These are phyloP conservation scores for Glycine tomentella DNA, from an alignment of 306 rosid species.

Conservation along the genomic window DNA sequence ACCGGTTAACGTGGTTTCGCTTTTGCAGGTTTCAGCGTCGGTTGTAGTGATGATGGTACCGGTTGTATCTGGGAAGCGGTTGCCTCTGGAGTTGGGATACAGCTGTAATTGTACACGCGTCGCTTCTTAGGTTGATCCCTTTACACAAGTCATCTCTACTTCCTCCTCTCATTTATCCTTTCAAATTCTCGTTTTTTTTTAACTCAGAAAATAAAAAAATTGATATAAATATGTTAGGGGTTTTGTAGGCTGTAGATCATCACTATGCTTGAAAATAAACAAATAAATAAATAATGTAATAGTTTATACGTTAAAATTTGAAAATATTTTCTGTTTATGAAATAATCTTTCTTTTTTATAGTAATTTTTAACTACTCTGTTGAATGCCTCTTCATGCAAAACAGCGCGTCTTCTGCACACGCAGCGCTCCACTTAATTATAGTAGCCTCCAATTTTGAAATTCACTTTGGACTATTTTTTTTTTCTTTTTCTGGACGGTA, in stretches of 20 bases:
- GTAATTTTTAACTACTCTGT: neutral
- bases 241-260: too few species aligned
- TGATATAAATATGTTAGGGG: too few species aligned
- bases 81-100: slow-evolving; percentile 70
- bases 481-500: neutral
- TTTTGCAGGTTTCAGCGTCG: slow-evolving; percentile 27
- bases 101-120: slow-evolving; percentile 94
- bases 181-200: neutral
- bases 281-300: neutral
- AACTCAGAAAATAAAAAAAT: neutral
- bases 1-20: slow-evolving; percentile 66
- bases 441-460: slow-evolving; percentile 38
- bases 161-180: slow-evolving; percentile 24
- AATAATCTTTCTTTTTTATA: neutral
- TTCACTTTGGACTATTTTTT: neutral
- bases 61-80: slow-evolving; percentile 66
- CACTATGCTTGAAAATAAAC: neutral
- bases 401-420: slow-evolving; percentile 49
- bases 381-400: slow-evolving; percentile 3
- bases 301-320: neutral
- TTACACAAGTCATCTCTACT: slow-evolving; percentile 45
- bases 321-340: neutral
- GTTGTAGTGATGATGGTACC: slow-evolving; percentile 51
- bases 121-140: slow-evolving; percentile 35
- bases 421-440: slow-evolving; percentile 34